Conservation (phyloP, 2,329 filamentous ascomycete species). For the Aspergillus transmontanensis region DNA sequence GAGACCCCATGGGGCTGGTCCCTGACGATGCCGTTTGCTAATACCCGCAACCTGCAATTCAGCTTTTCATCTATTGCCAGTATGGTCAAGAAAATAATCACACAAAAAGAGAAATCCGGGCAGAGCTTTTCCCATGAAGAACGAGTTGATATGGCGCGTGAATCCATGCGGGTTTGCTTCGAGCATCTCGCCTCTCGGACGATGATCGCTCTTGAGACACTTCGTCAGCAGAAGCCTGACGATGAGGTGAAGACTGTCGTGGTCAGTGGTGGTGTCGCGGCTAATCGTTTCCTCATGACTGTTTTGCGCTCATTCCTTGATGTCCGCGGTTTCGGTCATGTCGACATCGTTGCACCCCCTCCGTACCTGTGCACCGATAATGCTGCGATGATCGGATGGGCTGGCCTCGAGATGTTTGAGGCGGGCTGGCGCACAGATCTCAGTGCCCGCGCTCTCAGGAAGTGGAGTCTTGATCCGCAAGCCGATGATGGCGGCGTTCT, state of each 20-base stretch:
- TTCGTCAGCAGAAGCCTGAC: constrained; percentile 22
- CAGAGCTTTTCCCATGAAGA: constrained; percentile 57
- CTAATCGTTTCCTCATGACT: constrained; percentile 75
- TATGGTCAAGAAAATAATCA: constrained; percentile 61
- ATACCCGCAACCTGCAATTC: constrained; percentile 63
- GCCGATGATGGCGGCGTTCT: constrained; percentile 68
- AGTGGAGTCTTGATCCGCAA: constrained; percentile 72
- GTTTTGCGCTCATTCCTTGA: constrained; percentile 65
- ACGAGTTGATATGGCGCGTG: constrained; percentile 68
- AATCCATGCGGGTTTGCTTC: constrained; percentile 79
- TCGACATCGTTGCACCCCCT: constrained; percentile 75
- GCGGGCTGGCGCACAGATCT: constrained; percentile 70
- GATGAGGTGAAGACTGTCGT: constrained; percentile 65
- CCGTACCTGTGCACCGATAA: constrained; percentile 84
- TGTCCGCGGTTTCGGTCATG: constrained; percentile 63
- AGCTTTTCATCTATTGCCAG: constrained; percentile 75
- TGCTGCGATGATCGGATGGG: constrained; percentile 96
- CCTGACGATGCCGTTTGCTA: constrained; percentile 67
- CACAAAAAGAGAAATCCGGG: constrained; percentile 36
- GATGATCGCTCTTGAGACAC: constrained; percentile 64
- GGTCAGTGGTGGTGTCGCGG: constrained; percentile 86
- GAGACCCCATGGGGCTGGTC: constrained; percentile 65
- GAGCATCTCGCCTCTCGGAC: constrained; percentile 81
- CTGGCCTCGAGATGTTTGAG: constrained; percentile 88
- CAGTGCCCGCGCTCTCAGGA: constrained; percentile 61